A percentile compares a stretch with the other conserved stretches of the same genome.
Evolutionary conservation across 1,139 yeast genomes (phyloP).

Genomic region (Yamadazyma epiphylla): DNA sequence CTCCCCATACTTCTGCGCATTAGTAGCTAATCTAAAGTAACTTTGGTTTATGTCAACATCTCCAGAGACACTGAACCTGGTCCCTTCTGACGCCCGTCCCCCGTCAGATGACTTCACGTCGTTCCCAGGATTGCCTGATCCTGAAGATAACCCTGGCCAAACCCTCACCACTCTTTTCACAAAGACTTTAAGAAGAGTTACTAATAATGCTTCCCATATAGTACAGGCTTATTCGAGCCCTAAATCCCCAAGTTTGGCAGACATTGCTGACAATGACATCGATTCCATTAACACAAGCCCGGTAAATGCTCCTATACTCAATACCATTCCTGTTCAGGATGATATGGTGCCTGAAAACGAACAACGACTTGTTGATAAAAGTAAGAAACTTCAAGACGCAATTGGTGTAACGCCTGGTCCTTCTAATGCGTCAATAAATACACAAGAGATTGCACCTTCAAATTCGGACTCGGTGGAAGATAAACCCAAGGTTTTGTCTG

Average conservation of each 20-base stretch:
- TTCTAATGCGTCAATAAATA: neutral
- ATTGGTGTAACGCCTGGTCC: conserved; percentile 4
- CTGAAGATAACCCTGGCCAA: conserved; percentile 30
- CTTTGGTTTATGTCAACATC: neutral
- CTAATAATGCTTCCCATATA: conserved; percentile 40
- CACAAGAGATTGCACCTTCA: neutral
- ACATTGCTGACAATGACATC: conserved; percentile 5
- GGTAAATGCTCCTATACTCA: conserved; percentile 5
- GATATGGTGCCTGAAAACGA: too few relatives aligned
- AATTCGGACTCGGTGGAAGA: neutral
- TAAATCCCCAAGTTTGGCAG: conserved; percentile 8
- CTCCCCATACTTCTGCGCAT: too few relatives aligned
- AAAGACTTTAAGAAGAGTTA: conserved; percentile 42
- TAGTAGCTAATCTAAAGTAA: conserved; percentile 1
- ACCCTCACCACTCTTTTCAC: conserved; percentile 33
- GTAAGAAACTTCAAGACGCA: conserved; percentile 9
- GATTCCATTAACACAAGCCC: conserved; percentile 9
- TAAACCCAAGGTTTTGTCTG: conserved; percentile 27
- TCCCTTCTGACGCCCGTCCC: neutral
- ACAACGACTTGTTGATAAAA: too few relatives aligned
- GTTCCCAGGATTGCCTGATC: conserved; percentile 45
- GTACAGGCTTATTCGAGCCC: conserved; percentile 28
- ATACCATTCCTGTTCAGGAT: conserved; percentile 5
- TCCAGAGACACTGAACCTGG: neutral
- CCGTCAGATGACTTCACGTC: conserved; percentile 32